Evolutionary conservation across 2,329 filamentous ascomycete genomes (phyloP).

Genomic region (Zymoseptoria ardabiliae): DNA sequence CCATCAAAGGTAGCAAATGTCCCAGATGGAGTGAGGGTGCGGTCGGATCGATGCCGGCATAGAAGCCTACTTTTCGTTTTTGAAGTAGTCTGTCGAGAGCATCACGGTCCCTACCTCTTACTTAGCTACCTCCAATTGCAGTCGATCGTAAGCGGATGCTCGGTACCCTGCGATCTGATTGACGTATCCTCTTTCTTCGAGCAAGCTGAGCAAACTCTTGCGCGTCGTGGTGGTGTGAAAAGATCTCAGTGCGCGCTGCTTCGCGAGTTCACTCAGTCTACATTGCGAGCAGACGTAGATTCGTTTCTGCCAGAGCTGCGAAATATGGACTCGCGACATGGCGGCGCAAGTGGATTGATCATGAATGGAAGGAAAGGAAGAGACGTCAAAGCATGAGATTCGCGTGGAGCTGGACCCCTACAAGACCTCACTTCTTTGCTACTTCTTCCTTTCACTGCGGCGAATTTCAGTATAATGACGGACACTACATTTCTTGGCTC

Average conservation of each 20-base stretch:
- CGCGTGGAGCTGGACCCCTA: not conserved
- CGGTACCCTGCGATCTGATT: constrained; percentile 68
- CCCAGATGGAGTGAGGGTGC: constrained; percentile 73
- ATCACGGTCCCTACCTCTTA: constrained; percentile 35
- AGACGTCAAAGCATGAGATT: not conserved
- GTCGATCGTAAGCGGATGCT: not conserved
- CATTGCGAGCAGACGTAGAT: not conserved
- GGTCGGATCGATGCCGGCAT: constrained; percentile 77
- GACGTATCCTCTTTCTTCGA: constrained; percentile 66
- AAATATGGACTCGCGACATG: not conserved
- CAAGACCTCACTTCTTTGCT: too few species aligned
- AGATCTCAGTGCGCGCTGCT: not conserved
- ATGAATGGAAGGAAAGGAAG: not conserved
- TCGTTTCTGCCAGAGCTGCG: not conserved
- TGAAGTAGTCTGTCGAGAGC: constrained; percentile 58
- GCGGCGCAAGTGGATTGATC: not conserved
- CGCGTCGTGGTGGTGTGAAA: not conserved
- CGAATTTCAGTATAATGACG: too few species aligned
- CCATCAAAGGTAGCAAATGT: constrained; percentile 74
- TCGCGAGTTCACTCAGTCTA: not conserved
- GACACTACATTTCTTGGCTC: too few species aligned
- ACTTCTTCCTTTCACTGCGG: too few species aligned
- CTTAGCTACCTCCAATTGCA: constrained; percentile 2
- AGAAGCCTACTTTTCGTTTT: constrained; percentile 60
- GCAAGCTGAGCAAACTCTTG: constrained; percentile 45